Percentiles rank a stretch among this genome's conserved stretches.
Evolutionary conservation across 1,139 yeast genomes (phyloP).

Genomic region (Hanseniaspora sp.): DNA sequence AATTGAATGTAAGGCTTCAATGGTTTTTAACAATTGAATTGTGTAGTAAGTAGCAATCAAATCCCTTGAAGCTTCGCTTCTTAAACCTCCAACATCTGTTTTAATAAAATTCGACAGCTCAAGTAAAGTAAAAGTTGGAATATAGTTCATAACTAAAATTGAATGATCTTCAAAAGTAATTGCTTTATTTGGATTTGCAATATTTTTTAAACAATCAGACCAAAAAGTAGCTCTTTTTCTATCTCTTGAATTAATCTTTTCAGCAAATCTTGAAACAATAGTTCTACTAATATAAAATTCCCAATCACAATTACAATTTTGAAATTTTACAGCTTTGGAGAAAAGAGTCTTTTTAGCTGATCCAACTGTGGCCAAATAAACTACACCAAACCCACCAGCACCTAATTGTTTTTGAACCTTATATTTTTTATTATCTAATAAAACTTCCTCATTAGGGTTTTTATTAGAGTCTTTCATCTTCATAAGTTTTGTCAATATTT

Average conservation of each 20-base stretch:
- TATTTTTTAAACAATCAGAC: conserved; percentile 25
- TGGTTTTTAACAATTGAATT: conserved; percentile 46
- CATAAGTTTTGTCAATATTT: conserved; percentile 30
- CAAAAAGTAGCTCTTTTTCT: conserved; percentile 10
- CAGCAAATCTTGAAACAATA: conserved; percentile 35
- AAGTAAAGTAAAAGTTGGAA: conserved; percentile 61
- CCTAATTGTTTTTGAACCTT: conserved; percentile 58
- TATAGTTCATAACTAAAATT: conserved; percentile 56
- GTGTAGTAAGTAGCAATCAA: conserved; percentile 52
- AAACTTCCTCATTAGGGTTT: background rate
- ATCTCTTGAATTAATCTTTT: conserved; percentile 2
- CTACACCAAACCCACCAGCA: conserved; percentile 70
- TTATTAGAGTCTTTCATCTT: conserved; percentile 30
- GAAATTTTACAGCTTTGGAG: conserved; percentile 60
- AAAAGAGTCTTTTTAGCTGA: conserved; percentile 42
- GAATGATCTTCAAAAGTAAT: conserved; percentile 45
- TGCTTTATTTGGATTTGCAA: conserved; percentile 28
- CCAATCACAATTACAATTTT: conserved; percentile 65
- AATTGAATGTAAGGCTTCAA: conserved; percentile 52
- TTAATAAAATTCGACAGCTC: conserved; percentile 51
- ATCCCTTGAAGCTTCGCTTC: conserved; percentile 40
- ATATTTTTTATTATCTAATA: conserved; percentile 24
- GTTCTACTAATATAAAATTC: conserved; percentile 64
- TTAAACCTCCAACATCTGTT: conserved; percentile 24
- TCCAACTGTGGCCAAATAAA: conserved; percentile 43